phyloP scores from a whole-genome alignment of 805 yeast species.

The Komagataella phaffii region DNA sequence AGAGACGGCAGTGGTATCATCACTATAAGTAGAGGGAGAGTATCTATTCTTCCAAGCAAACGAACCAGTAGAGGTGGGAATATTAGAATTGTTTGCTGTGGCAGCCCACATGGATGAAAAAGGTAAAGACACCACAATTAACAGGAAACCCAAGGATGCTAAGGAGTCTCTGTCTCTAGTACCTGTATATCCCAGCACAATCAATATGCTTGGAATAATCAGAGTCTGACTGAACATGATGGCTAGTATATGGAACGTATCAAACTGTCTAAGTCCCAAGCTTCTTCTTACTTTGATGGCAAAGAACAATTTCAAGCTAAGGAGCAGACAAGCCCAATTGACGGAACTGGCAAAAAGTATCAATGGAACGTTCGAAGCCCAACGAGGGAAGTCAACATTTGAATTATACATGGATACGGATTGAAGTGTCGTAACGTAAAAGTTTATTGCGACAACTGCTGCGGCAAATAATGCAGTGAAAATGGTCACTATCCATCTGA shows the following conservation, averaged over 20 bases:
- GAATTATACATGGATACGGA: constrained; percentile 4
- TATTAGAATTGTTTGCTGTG: constrained; percentile 37
- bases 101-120: constrained; percentile 85
- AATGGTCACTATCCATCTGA: constrained; percentile 16
- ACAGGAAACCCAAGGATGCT: constrained; percentile 39
- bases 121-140: constrained; percentile 67
- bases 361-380: constrained; percentile 38
- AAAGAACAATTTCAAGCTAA: constrained; percentile 47
- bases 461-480: constrained; percentile 48
- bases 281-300: constrained; percentile 65
- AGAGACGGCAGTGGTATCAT: not conserved
- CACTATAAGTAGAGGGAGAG: not conserved
- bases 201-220: constrained; percentile 61
- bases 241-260: constrained; percentile 64
- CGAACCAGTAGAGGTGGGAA: constrained; percentile 22
- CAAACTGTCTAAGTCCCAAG: constrained; percentile 74
- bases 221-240: constrained; percentile 78
- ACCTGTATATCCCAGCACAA: constrained; percentile 28
- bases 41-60: constrained; percentile 4
- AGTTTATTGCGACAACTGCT: constrained; percentile 31
- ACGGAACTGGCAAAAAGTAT: constrained; percentile 62
- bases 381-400: constrained; percentile 11
- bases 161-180: constrained; percentile 22
- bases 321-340: constrained; percentile 42
- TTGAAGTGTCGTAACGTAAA: constrained; percentile 12